These are phyloP conservation scores for Picocystis salinarum DNA, from an alignment of 139 green algal genomes.

Conservation along the genomic window DNA sequence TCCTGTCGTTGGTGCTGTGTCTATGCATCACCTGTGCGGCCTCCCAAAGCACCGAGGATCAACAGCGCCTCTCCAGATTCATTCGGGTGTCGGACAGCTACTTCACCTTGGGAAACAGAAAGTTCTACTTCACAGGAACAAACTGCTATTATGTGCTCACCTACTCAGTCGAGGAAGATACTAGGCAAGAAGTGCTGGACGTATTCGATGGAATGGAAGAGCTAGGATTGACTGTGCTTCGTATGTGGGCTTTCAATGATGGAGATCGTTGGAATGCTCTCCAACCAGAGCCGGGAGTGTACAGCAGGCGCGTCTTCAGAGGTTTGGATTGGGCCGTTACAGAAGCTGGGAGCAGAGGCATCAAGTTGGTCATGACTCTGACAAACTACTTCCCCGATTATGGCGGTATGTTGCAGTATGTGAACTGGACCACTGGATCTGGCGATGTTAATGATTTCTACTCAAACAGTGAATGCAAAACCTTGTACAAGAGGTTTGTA, in stretches of 20 bases:
- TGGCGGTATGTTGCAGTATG: conserved; percentile 57
- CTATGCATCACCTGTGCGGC: no score
- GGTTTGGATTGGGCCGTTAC: conserved; percentile 42
- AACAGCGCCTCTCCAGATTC: no score
- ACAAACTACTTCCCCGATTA: conserved; percentile 58
- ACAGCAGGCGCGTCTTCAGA: conserved; percentile 18
- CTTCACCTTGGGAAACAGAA: no score
- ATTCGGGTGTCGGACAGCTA: no score
- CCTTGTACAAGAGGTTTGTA: conserved; percentile 27
- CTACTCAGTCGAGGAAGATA: not conserved
- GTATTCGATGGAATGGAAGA: not conserved
- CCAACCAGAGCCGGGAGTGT: conserved; percentile 30
- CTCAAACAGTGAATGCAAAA: conserved; percentile 16
- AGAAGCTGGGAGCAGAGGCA: conserved; percentile 14
- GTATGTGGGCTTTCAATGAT: conserved; percentile 24
- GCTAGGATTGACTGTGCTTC: conserved; percentile 5
- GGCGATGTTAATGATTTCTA: conserved; percentile 28
- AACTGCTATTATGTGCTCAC: conserved; percentile 52
- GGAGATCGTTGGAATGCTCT: conserved; percentile 41
- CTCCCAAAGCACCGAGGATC: no score
- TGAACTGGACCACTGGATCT: conserved; percentile 20
- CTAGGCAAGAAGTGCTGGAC: not conserved
- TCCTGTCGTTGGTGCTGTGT: no score
- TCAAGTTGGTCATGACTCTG: conserved; percentile 36
- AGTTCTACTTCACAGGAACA: conserved; percentile 33